Conservation (phyloP, 768 basidiomycete species). For the Kwoniella mangroviensis region DNA sequence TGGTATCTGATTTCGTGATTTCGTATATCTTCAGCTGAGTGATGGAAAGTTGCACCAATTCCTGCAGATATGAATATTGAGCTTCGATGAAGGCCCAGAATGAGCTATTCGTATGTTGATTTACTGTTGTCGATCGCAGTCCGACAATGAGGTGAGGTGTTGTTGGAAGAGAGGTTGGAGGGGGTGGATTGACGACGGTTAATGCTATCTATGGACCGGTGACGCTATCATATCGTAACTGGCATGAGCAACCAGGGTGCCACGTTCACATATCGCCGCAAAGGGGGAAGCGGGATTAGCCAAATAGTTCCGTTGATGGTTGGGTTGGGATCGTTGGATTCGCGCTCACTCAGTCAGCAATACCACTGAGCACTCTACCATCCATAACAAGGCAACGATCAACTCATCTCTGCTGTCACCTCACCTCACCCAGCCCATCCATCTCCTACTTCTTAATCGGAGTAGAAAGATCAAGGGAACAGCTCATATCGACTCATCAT, state of each 20-base stretch:
- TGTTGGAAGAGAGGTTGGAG: not conserved
- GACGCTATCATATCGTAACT: not conserved
- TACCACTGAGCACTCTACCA: not conserved
- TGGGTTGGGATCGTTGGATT: not conserved
- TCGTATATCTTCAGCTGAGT: too few species aligned
- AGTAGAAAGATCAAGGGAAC: slow-evolving; percentile 22
- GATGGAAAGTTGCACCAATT: too few species aligned
- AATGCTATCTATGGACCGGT: not conserved
- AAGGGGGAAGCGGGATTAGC: too few species aligned
- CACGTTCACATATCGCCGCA: not conserved
- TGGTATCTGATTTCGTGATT: not conserved
- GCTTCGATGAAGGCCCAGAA: not conserved
- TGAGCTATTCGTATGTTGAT: not conserved
- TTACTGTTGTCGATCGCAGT: not conserved
- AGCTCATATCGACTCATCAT: not conserved
- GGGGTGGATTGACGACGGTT: slow-evolving; percentile 12
- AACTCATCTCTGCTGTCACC: not conserved
- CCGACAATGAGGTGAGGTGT: not conserved
- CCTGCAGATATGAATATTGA: not conserved
- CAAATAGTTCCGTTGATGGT: not conserved
- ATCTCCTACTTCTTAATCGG: slow-evolving; percentile 26
- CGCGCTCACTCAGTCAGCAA: slow-evolving; percentile 25
- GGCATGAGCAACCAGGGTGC: not conserved
- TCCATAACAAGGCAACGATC: not conserved
- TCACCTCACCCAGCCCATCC: slow-evolving; percentile 17